Evolutionary conservation across 2,329 filamentous ascomycete genomes (phyloP).

Genomic region (Cadophora sp.): DNA sequence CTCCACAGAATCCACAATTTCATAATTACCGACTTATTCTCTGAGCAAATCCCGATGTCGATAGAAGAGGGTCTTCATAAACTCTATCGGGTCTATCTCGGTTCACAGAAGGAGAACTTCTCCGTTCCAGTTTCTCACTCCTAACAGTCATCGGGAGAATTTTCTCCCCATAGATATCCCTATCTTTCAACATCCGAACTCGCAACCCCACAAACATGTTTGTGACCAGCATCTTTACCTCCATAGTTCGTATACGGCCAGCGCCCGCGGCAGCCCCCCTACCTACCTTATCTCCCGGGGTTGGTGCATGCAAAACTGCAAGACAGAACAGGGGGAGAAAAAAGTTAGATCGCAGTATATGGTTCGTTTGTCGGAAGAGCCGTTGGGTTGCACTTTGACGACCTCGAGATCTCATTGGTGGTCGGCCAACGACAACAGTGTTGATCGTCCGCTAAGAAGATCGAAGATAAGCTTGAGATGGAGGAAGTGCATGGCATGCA

Average conservation of each 20-base stretch:
- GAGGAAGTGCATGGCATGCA: slow-evolving; percentile 7
- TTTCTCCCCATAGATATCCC: slow-evolving; percentile 11
- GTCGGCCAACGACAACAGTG: background rate
- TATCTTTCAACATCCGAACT: slow-evolving; percentile 12
- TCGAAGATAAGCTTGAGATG: slow-evolving; percentile 17
- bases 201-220: slow-evolving; percentile 18
- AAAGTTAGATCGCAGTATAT: background rate
- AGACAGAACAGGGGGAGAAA: background rate
- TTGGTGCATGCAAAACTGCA: background rate
- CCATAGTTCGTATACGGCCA: no score
- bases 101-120: slow-evolving; percentile 1
- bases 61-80: background rate
- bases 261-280: slow-evolving; percentile 9
- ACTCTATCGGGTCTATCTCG: background rate
- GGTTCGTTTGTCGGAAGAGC: slow-evolving; percentile 14
- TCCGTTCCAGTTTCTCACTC: slow-evolving; percentile 2
- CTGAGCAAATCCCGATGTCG: no score
- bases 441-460: slow-evolving; percentile 16
- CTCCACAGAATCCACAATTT: background rate
- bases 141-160: slow-evolving; percentile 7
- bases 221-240: background rate
- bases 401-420: slow-evolving; percentile 14
- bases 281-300: slow-evolving; percentile 20
- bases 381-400: background rate
- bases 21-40: background rate